Evolutionary conservation across 306 rosid genomes (phyloP), one percentile per base, ranked within the genome.

Genomic region (Prinsepia uniflora): DNA sequence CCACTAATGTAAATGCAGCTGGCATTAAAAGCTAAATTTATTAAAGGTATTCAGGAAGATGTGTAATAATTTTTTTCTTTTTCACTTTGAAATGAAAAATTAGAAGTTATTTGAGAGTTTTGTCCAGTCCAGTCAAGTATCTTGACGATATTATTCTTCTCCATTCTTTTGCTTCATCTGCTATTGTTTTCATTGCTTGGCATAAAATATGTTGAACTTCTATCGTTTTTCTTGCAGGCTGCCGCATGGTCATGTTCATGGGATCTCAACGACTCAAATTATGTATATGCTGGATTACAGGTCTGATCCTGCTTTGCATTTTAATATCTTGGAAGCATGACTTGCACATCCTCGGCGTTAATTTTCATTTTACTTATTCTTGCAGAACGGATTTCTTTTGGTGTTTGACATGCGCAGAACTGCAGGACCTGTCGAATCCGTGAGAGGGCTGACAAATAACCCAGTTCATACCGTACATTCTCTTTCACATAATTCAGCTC

Each of bases 161-260:
- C 56, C 65, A 74, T 11, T n/a, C 41, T 11, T 10, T 24, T 44
- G 10, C 56, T 62, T 24, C 34, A 19, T 65, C 5, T 12, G 24
- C 11, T 30, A 30, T 30, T 65, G 13, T 65, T 24, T 20, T 65
- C 19, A 1, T 47, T 20, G 13, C 60, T 43, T 15, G 30, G 46
- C 45, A 61, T 55, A 18, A 34, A 10, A 53, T 20, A 44, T 57
- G 57, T 46, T 71, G 45, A 43, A 40, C 41, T 53, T 61, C 40
- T 19, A 68, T 70, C 43, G 1, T 14, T 8, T n/a, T 68, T 60
- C 84, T 62, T 80, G 39, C 78, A 90, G 97, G 80, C 55, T 76
- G 85, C 96, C 74, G 96, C 97, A 74, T 89, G 99, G 96, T 85
- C 99, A 36, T 94, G 96, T 71, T 82, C 99, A 34, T 89, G 99